phyloP scores from a whole-genome alignment of 192 early-diverging fungal species.

The Entomortierella beljakovae region DNA sequence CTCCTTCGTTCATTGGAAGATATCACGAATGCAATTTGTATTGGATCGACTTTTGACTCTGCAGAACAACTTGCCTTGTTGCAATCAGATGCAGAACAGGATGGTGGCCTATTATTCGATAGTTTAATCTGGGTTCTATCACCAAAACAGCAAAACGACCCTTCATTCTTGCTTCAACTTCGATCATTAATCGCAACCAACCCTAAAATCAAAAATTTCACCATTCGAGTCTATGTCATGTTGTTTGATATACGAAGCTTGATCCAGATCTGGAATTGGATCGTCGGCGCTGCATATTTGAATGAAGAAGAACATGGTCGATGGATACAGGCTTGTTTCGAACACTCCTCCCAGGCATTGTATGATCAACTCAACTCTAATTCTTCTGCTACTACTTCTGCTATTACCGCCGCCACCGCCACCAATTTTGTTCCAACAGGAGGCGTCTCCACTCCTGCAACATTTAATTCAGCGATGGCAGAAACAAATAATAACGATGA shows the following conservation, averaged over 20 bases:
- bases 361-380: neutral
- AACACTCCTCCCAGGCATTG: neutral
- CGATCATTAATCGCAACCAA: slow-evolving; percentile 1
- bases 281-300: slow-evolving; percentile 9
- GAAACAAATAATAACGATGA: too few relatives aligned
- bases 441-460: too few relatives aligned
- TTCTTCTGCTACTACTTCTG: neutral
- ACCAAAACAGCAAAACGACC: neutral
- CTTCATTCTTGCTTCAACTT: slow-evolving; percentile 1
- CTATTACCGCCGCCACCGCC: neutral
- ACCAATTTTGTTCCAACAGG: neutral
- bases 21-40: neutral
- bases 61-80: slow-evolving; percentile 14
- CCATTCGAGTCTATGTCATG: slow-evolving; percentile 21
- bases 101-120: slow-evolving; percentile 3
- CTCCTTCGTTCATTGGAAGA: slow-evolving; percentile 12
- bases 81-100: neutral
- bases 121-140: slow-evolving; percentile 9
- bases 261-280: slow-evolving; percentile 13
- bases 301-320: slow-evolving; percentile 20
- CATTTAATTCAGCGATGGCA: neutral
- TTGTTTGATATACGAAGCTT: slow-evolving; percentile 3
- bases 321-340: slow-evolving; percentile 25
- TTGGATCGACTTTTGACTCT: slow-evolving; percentile 13
- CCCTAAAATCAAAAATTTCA: neutral